Evolutionary conservation across 164 flowering plant species (phyloP).

Genomic region (Chimonanthus salicifolius): DNA sequence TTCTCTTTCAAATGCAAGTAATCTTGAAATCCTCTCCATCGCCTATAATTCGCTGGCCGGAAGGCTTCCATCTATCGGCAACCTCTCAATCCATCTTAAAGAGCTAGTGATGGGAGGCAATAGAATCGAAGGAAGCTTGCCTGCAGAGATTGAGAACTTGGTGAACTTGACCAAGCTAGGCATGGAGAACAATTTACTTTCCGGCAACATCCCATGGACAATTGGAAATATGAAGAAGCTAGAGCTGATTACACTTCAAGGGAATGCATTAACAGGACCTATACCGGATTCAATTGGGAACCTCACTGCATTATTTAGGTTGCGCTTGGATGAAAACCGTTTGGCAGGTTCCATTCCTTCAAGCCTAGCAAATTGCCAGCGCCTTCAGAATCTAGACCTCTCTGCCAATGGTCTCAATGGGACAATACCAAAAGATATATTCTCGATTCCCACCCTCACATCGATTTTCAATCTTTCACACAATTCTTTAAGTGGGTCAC

Average conservation of each 20-base stretch:
- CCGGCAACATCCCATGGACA: slow-evolving; percentile 18
- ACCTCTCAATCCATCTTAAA: slow-evolving; percentile 15
- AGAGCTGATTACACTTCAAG: background rate
- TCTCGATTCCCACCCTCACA: background rate
- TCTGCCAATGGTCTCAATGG: slow-evolving; percentile 3
- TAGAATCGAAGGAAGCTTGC: slow-evolving; percentile 13
- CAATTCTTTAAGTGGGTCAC: slow-evolving; percentile 5
- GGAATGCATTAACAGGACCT: background rate
- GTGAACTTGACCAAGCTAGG: slow-evolving; percentile 2
- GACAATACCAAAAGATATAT: slow-evolving; percentile 2
- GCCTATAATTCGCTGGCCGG: slow-evolving; percentile 17
- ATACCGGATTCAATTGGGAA: slow-evolving; percentile 1
- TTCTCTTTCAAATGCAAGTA: slow-evolving; percentile 21
- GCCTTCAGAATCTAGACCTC: background rate
- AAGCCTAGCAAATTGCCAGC: background rate
- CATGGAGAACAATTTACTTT: slow-evolving; percentile 10
- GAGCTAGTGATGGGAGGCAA: background rate
- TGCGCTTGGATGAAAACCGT: background rate
- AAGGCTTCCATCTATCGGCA: slow-evolving; percentile 18
- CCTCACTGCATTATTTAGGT: background rate
- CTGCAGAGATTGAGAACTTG: slow-evolving; percentile 15
- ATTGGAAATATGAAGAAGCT: slow-evolving; percentile 19
- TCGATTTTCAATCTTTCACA: background rate
- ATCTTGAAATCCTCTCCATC: background rate
- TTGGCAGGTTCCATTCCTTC: slow-evolving; percentile 3